These are phyloP conservation scores for Gryganskiella cystojenkinii DNA, from an alignment of 192 early-diverging fungal species.

Conservation along the genomic window DNA sequence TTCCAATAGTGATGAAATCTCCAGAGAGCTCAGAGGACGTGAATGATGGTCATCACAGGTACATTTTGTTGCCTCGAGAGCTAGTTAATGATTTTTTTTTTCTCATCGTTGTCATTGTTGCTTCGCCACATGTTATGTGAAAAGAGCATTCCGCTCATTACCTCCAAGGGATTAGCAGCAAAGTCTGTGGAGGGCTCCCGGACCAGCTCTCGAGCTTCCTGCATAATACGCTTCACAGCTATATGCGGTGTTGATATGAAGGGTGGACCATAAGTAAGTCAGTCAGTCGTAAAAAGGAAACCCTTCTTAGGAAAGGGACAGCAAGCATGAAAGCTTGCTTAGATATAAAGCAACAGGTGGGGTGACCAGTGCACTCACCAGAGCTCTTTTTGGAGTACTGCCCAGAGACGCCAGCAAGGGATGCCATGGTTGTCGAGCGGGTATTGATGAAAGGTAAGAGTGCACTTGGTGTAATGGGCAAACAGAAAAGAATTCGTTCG, in stretches of 20 bases:
- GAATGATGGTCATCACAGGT: not conserved
- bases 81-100: too few relatives aligned
- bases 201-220: constrained; percentile 79
- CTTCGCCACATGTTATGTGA: not conserved
- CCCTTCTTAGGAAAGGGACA: too few relatives aligned
- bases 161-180: constrained; percentile 76
- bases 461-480: too few relatives aligned
- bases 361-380: constrained; percentile 13
- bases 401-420: constrained; percentile 30
- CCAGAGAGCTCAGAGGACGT: not conserved
- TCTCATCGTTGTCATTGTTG: not conserved
- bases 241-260: not conserved
- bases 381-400: constrained; percentile 52
- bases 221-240: constrained; percentile 87
- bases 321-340: too few relatives aligned
- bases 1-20: not conserved
- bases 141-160: constrained; percentile 9
- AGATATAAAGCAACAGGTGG: too few relatives aligned
- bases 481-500: too few relatives aligned
- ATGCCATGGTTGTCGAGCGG: constrained; percentile 19
- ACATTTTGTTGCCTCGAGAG: not conserved
- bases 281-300: too few relatives aligned
- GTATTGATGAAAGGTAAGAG: not conserved
- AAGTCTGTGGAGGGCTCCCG: constrained; percentile 78
- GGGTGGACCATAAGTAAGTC: not conserved